A percentile compares a stretch with the other conserved stretches of the same genome.
phyloP scores from a whole-genome alignment of 2,329 filamentous ascomycete genomes.

The Colletotrichum zoysiae region DNA sequence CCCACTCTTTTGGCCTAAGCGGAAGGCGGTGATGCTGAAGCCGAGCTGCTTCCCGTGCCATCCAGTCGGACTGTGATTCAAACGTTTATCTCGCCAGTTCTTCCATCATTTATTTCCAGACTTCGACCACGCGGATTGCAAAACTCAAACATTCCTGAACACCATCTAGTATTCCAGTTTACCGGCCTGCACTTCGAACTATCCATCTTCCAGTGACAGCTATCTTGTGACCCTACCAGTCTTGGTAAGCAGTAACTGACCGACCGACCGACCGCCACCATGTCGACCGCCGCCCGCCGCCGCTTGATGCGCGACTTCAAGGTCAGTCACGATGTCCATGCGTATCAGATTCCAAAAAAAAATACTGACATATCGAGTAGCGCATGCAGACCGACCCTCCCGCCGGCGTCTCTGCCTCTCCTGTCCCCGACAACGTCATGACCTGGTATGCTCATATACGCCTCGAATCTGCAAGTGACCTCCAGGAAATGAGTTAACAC shows the following conservation, averaged over 20 bases:
- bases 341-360: not conserved
- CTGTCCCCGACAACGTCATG: conserved; percentile 97
- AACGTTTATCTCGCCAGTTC: conserved; percentile 1
- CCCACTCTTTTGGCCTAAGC: conserved; percentile 31
- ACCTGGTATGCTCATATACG: conserved; percentile 76
- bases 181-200: not conserved
- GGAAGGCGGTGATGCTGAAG: conserved; percentile 36
- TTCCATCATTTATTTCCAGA: conserved; percentile 18
- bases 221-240: conserved; percentile 19
- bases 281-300: conserved; percentile 94
- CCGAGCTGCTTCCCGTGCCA: conserved; percentile 36
- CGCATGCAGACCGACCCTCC: conserved; percentile 99
- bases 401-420: conserved; percentile 94
- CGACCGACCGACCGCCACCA: conserved; percentile 47
- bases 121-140: not conserved
- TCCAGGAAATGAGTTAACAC: conserved; percentile 9
- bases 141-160: conserved; percentile 14
- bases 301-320: conserved; percentile 99
- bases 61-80: conserved; percentile 23
- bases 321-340: conserved; percentile 61
- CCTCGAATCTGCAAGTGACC: not conserved
- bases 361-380: conserved; percentile 59
- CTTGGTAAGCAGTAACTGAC: conserved; percentile 34
- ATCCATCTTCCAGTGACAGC: conserved; percentile 7
- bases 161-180: not conserved